A percentile compares a stretch with the other conserved stretches of the same genome.
phyloP scores from a whole-genome alignment of 805 yeast species.

The Sporopachydermia lactativora region DNA sequence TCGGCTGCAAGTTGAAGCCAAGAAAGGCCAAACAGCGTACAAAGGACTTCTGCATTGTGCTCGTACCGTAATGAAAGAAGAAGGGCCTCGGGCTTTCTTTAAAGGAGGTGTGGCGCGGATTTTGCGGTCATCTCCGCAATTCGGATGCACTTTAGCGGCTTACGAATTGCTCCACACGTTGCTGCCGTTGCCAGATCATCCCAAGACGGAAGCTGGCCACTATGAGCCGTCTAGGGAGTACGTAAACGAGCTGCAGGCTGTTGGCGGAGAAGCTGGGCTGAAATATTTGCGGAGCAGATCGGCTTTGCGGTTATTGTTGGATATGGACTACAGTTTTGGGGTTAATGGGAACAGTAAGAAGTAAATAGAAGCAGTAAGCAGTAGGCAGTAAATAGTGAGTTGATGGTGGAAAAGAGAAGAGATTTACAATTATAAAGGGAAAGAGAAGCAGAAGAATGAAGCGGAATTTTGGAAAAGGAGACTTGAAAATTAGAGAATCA shows the following conservation, averaged over 20 bases:
- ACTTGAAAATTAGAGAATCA: too few species aligned
- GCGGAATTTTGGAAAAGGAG: too few species aligned
- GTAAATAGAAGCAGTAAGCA: too few species aligned
- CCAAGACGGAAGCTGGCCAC: slow-evolving; percentile 13
- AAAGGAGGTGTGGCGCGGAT: slow-evolving; percentile 96
- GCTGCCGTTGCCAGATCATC: slow-evolving; percentile 46
- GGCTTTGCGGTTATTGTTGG: slow-evolving; percentile 27
- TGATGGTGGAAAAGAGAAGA: too few species aligned
- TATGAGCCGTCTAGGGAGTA: background rate
- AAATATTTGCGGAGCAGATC: slow-evolving; percentile 25
- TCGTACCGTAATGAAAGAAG: slow-evolving; percentile 59
- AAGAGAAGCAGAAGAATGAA: too few species aligned
- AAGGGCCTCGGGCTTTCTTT: slow-evolving; percentile 76
- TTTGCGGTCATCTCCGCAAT: slow-evolving; percentile 91
- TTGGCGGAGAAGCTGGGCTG: slow-evolving; percentile 16
- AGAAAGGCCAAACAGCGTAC: slow-evolving; percentile 65
- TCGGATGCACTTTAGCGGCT: slow-evolving; percentile 95
- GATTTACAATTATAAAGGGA: too few species aligned
- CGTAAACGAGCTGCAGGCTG: slow-evolving; percentile 5
- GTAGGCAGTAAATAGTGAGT: too few species aligned
- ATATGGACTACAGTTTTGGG: slow-evolving; percentile 31
- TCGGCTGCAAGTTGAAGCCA: slow-evolving; percentile 75
- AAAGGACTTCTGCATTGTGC: slow-evolving; percentile 70
- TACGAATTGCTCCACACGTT: slow-evolving; percentile 77
- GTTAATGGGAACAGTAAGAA: too few species aligned